Base-by-base conservation (phyloP, 1,139 yeast genomes). In the Saccharomycopsis crataegensis region DNA sequence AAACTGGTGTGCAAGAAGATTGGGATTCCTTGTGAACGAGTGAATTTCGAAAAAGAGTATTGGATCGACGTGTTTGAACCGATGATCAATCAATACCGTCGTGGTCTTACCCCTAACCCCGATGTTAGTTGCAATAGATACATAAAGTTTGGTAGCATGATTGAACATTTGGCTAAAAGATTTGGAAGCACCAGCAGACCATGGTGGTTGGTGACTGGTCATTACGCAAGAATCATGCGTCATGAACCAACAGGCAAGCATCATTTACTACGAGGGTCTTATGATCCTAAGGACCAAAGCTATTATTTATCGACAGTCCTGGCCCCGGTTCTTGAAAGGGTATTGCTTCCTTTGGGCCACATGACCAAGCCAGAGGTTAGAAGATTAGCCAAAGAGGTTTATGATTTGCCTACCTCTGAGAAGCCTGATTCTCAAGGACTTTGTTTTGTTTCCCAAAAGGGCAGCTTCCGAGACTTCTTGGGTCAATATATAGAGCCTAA, bases 161-260 rank as follows among this genome's bases (percentile, higher is more conserved):
- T 81, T 7, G 78, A 81, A 16, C 76, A 81, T 62, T 67, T 90
- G 44, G 68, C 72, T 46, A 53, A 62, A 0, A 67, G 66, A 54
- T 74, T 70, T 58, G 71, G 70, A 8, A 50, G 46, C 43, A 46
- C 43, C 51, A 43, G 34, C 33, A 53, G 57, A 2, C 67, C 72
- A 48, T 87, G 93, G 84, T 88, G 96, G 96, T 68, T 93, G 14
- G 97, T 89, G 1, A 90, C 97, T 0, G 99, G 99, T 3, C 99
- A 93, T 66, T 93, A 93, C 67, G 83, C 96, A 0, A 71, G 93
- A 54, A 69, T 87, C 4, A 69, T 82, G 69, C 61, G 64, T 40
- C 67, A 61, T 0, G 33, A 53, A 6, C 49, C 57, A 0, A 61
- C 70, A 0, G 70, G 68, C 0, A 70, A 71, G 31, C 61, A 62